Conservation (phyloP, 345 rosid genomes). For the Schrenkiella parvula region DNA sequence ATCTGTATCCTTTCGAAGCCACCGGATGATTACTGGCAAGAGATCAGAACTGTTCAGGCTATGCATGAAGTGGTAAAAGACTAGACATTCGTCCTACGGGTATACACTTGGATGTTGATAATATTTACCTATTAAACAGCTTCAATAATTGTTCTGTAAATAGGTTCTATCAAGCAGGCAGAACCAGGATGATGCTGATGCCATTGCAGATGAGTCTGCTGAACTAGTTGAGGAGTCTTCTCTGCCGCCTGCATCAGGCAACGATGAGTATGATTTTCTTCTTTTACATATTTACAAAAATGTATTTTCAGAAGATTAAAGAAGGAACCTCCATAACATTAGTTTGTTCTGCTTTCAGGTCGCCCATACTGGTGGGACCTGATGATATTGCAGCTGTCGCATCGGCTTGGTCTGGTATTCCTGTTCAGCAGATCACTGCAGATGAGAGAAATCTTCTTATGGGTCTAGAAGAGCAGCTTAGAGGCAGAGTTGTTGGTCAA, state of each 20-base stretch:
- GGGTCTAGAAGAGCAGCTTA: slow-evolving; percentile 78
- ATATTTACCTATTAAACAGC: background rate
- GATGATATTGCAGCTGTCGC: slow-evolving; percentile 95
- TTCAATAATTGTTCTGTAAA: slow-evolving; percentile 12
- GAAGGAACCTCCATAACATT: slow-evolving; percentile 14
- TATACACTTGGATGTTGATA: background rate
- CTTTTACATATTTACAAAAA: background rate
- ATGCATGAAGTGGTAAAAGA: slow-evolving; percentile 91
- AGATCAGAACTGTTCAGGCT: slow-evolving; percentile 89
- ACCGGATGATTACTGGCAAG: slow-evolving; percentile 97
- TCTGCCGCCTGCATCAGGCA: slow-evolving; percentile 44
- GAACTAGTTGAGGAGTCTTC: slow-evolving; percentile 49
- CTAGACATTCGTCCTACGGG: background rate
- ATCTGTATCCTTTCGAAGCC: slow-evolving; percentile 71
- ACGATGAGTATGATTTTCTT: slow-evolving; percentile 55
- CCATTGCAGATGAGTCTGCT: slow-evolving; percentile 39
- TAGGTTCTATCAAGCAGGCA: slow-evolving; percentile 66
- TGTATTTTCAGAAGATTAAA: background rate
- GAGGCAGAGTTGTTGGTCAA: slow-evolving; percentile 84
- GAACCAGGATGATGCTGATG: slow-evolving; percentile 41
- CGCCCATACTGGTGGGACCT: slow-evolving; percentile 68
- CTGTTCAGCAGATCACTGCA: slow-evolving; percentile 93
- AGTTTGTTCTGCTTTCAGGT: slow-evolving; percentile 47
- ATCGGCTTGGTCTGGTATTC: slow-evolving; percentile 96
- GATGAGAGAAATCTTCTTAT: slow-evolving; percentile 77